Percentiles rank a stretch among this genome's conserved stretches.
These are phyloP conservation scores for Pezicula radicicola DNA, from an alignment of 2,329 filamentous ascomycete genomes.

Conservation along the genomic window DNA sequence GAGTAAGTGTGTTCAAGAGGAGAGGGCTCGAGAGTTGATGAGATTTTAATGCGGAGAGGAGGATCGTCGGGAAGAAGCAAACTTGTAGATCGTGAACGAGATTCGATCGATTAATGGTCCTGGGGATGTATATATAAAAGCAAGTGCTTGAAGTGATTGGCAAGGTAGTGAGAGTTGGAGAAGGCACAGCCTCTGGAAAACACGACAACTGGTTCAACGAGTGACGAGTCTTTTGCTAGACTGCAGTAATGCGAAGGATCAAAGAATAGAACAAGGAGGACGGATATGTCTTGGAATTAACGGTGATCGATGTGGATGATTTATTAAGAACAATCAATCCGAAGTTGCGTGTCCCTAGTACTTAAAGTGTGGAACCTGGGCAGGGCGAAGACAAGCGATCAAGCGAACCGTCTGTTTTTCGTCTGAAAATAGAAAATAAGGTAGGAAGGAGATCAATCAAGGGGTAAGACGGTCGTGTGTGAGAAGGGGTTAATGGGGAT, in stretches of 20 bases:
- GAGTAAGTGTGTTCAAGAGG: not conserved
- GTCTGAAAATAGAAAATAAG: slow-evolving; percentile 16
- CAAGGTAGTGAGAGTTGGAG: not conserved
- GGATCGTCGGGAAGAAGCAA: not conserved
- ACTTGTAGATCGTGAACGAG: slow-evolving; percentile 2
- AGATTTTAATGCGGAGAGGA: not conserved
- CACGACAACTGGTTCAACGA: slow-evolving; percentile 18
- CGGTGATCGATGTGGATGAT: not conserved
- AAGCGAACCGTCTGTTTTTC: not conserved
- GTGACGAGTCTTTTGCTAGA: slow-evolving; percentile 21
- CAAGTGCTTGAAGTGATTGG: not conserved
- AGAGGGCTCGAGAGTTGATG: not conserved
- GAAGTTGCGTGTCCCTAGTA: slow-evolving; percentile 15
- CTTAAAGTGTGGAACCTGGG: slow-evolving; percentile 18
- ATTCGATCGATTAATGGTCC: not conserved
- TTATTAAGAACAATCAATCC: slow-evolving; percentile 10
- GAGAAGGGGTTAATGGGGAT: slow-evolving; percentile 1
- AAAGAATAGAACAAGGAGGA: slow-evolving; percentile 5
- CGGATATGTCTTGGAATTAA: slow-evolving; percentile 5
- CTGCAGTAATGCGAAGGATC: slow-evolving; percentile 11
- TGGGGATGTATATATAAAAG: not conserved
- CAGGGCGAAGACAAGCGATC: slow-evolving; percentile 2
- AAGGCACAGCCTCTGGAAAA: slow-evolving; percentile 21
- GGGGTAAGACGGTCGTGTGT: not conserved
- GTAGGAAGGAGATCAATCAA: slow-evolving; percentile 8